phyloP scores from a whole-genome alignment of 2,329 filamentous ascomycete genomes.

The Tolypocladium tropicale region DNA sequence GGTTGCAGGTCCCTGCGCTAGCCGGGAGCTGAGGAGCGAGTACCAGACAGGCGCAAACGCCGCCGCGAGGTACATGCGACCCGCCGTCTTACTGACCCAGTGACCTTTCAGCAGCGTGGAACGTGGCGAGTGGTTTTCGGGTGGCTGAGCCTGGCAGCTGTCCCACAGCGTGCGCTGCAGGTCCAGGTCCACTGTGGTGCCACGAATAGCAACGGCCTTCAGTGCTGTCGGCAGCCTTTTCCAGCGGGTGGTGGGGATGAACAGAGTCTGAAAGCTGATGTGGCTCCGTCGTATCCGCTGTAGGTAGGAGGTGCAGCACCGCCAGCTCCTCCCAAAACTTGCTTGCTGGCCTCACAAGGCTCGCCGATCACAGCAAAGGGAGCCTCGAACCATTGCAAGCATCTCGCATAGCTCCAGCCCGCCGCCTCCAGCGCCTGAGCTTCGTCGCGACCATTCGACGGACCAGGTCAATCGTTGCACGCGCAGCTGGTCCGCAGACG shows the following conservation, averaged over 20 bases:
- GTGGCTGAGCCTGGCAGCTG: background rate
- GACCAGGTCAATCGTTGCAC: background rate
- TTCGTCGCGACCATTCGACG: background rate
- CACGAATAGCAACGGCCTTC: background rate
- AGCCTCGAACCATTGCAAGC: background rate
- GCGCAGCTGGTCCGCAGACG: background rate
- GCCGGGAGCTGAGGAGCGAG: background rate
- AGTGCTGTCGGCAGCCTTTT: background rate
- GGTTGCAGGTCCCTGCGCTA: background rate
- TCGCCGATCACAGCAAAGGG: background rate
- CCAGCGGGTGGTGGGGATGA: background rate
- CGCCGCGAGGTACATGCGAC: background rate
- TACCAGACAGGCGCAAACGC: background rate
- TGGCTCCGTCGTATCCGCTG: background rate
- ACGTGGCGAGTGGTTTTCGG: slow-evolving; percentile 1
- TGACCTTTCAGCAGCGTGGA: background rate
- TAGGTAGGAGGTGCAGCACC: background rate
- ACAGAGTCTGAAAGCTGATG: background rate
- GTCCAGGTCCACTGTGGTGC: background rate
- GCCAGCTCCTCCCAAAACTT: background rate
- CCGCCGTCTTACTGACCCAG: background rate
- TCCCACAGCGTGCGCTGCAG: background rate
- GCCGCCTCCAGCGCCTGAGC: background rate
- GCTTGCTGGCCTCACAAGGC: background rate
- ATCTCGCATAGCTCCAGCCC: background rate